Evolutionary conservation across 495 filamentous ascomycete genomes (phyloP), one percentile per base, ranked within the genome.

Genomic region (Pyrenula aspistea): DNA sequence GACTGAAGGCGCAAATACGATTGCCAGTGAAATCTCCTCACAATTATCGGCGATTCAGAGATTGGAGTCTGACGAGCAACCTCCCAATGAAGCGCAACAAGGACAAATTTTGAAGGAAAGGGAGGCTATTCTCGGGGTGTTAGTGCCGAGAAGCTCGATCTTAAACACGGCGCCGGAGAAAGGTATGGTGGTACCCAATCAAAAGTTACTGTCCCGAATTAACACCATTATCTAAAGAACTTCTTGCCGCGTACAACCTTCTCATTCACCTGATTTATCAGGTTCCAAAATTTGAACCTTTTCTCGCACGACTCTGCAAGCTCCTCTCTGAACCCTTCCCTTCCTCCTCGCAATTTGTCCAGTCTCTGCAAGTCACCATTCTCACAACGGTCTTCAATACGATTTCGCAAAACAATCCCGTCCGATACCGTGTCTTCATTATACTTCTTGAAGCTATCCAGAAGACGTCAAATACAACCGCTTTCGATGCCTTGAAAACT

Each of bases 361-460:
- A 86, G 56, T 84, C 87, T 48, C 79, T 99, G 56, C 84, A 89
- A 55, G 85, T 96, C 61, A 86, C 85, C 58, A 86, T 90, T 56
- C 83, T 99, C 59, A 90, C 88, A 65, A 95, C 91, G 57, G 80
- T 99, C 70, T 99, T 96, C 86, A 99, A 99, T 76, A 88, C 94
- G 54, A 83, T 97, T 55, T 76, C 82, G 50, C 66, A 81, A 49
- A 73, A 79, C 58, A 87, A 89, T 67, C 85, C 87, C 10, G 78
- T 85, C 63, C 85, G 92, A 25, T 96, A 86, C 77, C 84, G 95
- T 62, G 88, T 97, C 59, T 84, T 97, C 64, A 74, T 90, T 70
- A 82, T 88, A 61, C 87, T 95, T 60, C 66, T 96, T 24, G 80
- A 82, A 59, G 84, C 95, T 57, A 82, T 96, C 69, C 83, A 87